Evolutionary conservation across 2,329 filamentous ascomycete species (phyloP).

Genomic region (Xenoacremonium recifei): DNA sequence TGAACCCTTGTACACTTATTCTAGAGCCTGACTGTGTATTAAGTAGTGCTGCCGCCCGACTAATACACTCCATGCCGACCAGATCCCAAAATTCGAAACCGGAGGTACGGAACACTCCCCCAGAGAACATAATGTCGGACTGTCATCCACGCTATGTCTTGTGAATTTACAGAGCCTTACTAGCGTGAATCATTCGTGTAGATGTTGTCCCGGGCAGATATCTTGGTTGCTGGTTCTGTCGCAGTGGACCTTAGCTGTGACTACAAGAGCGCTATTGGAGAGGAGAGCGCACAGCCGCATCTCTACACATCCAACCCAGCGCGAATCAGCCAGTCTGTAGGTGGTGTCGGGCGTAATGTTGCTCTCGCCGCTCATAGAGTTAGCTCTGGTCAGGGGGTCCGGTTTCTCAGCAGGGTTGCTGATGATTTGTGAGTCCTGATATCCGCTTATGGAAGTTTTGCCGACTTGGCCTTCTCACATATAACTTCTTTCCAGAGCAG

Average conservation of each 20-base stretch:
- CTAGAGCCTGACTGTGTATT: too few relatives aligned
- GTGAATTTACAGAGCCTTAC: too few relatives aligned
- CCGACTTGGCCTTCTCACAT: not conserved
- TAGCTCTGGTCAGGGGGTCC: slow-evolving; percentile 59
- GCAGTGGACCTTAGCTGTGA: slow-evolving; percentile 88
- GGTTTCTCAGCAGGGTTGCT: slow-evolving; percentile 77
- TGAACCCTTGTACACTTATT: too few relatives aligned
- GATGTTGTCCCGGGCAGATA: slow-evolving; percentile 44
- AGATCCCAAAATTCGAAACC: too few relatives aligned
- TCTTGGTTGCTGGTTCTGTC: slow-evolving; percentile 89
- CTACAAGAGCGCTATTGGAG: slow-evolving; percentile 42
- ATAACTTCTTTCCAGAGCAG: not conserved
- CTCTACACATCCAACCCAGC: slow-evolving; percentile 85
- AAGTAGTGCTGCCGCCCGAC: too few relatives aligned
- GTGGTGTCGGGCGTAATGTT: slow-evolving; percentile 91
- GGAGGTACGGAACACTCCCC: too few relatives aligned
- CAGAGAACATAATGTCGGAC: too few relatives aligned
- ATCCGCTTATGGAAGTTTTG: too few relatives aligned
- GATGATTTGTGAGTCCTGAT: slow-evolving; percentile 66
- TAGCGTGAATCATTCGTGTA: slow-evolving; percentile 30
- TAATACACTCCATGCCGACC: too few relatives aligned
- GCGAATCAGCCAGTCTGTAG: slow-evolving; percentile 76
- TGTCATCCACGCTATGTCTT: too few relatives aligned
- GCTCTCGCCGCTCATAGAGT: slow-evolving; percentile 75
- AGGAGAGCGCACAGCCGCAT: slow-evolving; percentile 41